phyloP scores from a whole-genome alignment of 2,329 filamentous ascomycete species.

The Pseudocercospora fuligena region DNA sequence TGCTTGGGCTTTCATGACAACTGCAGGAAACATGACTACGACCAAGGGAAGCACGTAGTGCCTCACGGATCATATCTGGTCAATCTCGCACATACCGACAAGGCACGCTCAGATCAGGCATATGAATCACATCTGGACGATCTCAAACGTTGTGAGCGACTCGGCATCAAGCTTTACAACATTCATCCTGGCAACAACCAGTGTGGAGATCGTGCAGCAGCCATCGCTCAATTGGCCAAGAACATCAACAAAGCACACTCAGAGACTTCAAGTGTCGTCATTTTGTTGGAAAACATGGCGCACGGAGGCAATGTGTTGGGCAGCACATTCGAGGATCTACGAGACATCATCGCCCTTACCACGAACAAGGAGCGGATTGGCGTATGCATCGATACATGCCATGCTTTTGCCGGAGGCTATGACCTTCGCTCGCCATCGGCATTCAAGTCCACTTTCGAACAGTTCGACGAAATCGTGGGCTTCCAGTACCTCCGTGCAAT shows the following conservation, averaged over 20 bases:
- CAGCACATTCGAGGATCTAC: slow-evolving; percentile 80
- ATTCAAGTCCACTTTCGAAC: slow-evolving; percentile 72
- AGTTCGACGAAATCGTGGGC: slow-evolving; percentile 80
- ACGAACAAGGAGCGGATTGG: slow-evolving; percentile 83
- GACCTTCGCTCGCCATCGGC: slow-evolving; percentile 77
- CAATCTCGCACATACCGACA: slow-evolving; percentile 86
- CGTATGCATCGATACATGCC: slow-evolving; percentile 96
- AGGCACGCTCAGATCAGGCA: slow-evolving; percentile 79
- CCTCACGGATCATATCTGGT: slow-evolving; percentile 97
- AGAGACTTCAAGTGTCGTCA: slow-evolving; percentile 73
- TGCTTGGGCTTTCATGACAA: slow-evolving; percentile 70
- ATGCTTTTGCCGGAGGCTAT: slow-evolving; percentile 92
- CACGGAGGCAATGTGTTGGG: slow-evolving; percentile 87
- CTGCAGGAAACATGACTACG: slow-evolving; percentile 72
- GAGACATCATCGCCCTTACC: slow-evolving; percentile 79
- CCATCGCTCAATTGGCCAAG: slow-evolving; percentile 76
- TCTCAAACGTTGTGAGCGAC: slow-evolving; percentile 77
- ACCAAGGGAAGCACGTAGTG: slow-evolving; percentile 73
- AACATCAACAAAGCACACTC: slow-evolving; percentile 82
- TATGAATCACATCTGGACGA: slow-evolving; percentile 88
- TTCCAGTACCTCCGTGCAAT: slow-evolving; percentile 79
- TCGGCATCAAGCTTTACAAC: slow-evolving; percentile 93
- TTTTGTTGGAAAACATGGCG: slow-evolving; percentile 94
- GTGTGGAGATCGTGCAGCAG: slow-evolving; percentile 64
- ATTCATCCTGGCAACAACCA: slow-evolving; percentile 90